Base-by-base conservation (phyloP, 306 rosid species). In the Vicia faba region DNA sequence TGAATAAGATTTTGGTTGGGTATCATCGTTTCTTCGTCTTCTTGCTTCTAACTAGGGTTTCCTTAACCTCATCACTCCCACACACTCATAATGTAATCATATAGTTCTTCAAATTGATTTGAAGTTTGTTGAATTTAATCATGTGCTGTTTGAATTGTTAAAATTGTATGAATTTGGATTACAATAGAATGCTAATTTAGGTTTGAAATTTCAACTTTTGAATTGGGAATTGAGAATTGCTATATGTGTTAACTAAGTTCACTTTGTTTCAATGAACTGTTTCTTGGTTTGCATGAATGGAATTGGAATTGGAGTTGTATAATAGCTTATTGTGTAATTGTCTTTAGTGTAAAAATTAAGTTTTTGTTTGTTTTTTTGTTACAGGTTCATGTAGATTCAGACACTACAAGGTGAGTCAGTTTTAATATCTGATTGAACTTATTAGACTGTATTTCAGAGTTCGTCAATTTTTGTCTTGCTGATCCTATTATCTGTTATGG, bases 11-110 rank as follows among this genome's bases (percentile, higher is more conserved):
- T 63, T 26, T 63, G 59, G 4, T 55, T 50, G 26, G 15, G 69
- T 35, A 59, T 38, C 62, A 75, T 58, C 75, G 68, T 7, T 61
- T 78, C 82, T 33, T 84, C 23, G 45, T 71, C 49, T 39, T 75
- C 70, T 43, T 78, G 56, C 71, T 44, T 4, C 66, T 33, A 14
- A 28, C 57, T 69, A 77, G 75, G 85, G 86, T 83, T 72, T 75
- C 72, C 72, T 66, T 75, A 31, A 41, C 13, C 19, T 56, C 68
- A 10, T 36, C 82, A 25, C 23, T 59, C 68, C 56, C 18, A 60
- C 26, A 59, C 41, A 36, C 72, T 58, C 44, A 77, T 35, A 59
- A 48, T 14, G 86, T 75, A 75, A 66, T 40, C 40, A 20, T 46
- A 6, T 7, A 10, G 23, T 20, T 20, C 7, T 38, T 8, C 4